Evolutionary conservation across 176 grass and related monocot genomes (phyloP).

Genomic region (Zoysia japonica): DNA sequence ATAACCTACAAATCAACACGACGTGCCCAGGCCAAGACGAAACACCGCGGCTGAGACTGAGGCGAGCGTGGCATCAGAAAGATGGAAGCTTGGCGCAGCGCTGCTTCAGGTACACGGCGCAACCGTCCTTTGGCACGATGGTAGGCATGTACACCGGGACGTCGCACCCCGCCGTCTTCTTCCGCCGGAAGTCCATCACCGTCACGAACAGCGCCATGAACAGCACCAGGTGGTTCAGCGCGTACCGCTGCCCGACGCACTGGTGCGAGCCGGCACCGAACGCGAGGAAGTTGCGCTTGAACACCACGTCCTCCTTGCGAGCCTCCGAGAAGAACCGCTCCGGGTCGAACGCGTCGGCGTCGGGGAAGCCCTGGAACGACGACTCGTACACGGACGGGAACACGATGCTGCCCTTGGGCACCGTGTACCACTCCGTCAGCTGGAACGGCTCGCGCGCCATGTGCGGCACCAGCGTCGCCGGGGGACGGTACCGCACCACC

Average conservation of each 20-base stretch:
- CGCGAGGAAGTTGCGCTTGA: constrained; percentile 75
- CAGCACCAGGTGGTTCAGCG: constrained; percentile 77
- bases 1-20: constrained; percentile 37
- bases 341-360: constrained; percentile 68
- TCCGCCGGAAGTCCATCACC: constrained; percentile 62
- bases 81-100: constrained; percentile 43
- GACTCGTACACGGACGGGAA: constrained; percentile 83
- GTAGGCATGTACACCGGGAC: constrained; percentile 71
- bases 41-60: neutral
- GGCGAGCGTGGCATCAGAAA: constrained; percentile 7
- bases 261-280: constrained; percentile 92
- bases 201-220: constrained; percentile 82
- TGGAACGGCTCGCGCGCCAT: constrained; percentile 71
- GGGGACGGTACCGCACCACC: constrained; percentile 69
- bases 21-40: neutral
- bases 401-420: constrained; percentile 87
- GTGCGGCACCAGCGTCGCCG: constrained; percentile 82
- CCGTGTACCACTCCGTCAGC: constrained; percentile 87
- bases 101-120: constrained; percentile 51
- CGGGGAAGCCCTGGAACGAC: constrained; percentile 80
- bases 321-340: constrained; percentile 72
- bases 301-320: constrained; percentile 69
- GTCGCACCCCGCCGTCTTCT: constrained; percentile 57
- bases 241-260: constrained; percentile 90
- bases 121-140: constrained; percentile 75